Evolutionary conservation across 2,329 filamentous ascomycete species (phyloP), one percentile per base, ranked within the genome.

Genomic region (Apiospora pterosperma): DNA sequence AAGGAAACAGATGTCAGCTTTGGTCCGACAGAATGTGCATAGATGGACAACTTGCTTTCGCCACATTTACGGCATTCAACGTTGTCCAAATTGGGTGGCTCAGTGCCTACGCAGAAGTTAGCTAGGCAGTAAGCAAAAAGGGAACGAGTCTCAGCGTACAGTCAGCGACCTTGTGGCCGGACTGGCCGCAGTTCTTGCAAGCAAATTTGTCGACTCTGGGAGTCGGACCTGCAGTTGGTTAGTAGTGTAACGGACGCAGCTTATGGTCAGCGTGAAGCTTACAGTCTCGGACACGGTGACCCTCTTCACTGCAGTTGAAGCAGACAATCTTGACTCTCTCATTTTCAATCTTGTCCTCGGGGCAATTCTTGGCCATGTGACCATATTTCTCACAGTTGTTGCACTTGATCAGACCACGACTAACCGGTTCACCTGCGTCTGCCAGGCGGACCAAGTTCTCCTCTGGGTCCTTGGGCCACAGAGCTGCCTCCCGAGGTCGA

Each of bases 241-340:
- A 73, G 68, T 55, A 31, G 12, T 34, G 28, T 31, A 34, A 44
- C 36, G 64, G 71, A 68, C 70, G 67, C 66, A 39, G 63, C 31
- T 34, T 28, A 63, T 60, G 31, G 62, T 41, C 39, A 14, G 10
- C 11, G 60, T 14, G 5, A n/a, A 63, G 77, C 84, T 76, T 71
- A 88, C 90, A 93, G 69, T 93, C 89, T 62, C 90, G 87, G 62
- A 89, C 78, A 65, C 90, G 88, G 71, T 92, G 90, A 11, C 89
- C 90, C 31, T 81, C 77, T 42, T 83, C 81, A 4, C 83, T 78
- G 68, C 90, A 92, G 77, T 92, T 90, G 78, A 80, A 84, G 74
- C 90, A 93, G 59, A 80, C 81, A 60, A 91, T 83, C 23, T 79
- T 77, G 41, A 81, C 70, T 16, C 76, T 71, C 44, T 83, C 77